A percentile compares a stretch with the other conserved stretches of the same genome.
These are phyloP conservation scores for Nemania serpens DNA, from an alignment of 2,329 filamentous ascomycete genomes.

Conservation along the genomic window DNA sequence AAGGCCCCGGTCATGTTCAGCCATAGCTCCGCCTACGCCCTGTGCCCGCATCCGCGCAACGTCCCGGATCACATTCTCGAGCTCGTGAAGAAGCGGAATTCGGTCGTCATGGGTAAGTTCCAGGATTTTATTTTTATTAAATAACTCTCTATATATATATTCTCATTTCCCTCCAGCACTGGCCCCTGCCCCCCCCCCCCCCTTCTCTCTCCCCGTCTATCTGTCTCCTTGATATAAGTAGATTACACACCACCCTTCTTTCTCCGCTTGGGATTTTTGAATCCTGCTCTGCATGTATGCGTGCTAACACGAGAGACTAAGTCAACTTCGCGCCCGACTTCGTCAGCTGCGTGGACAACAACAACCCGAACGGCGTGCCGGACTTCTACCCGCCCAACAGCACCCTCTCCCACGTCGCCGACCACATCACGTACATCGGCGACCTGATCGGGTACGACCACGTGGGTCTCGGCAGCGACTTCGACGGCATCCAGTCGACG, in stretches of 20 bases:
- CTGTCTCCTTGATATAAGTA: no score
- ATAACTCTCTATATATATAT: no score
- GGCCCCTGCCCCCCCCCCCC: neutral
- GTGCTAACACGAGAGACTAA: conserved; percentile 3
- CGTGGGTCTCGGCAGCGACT: conserved; percentile 88
- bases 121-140: no score
- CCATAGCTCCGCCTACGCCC: conserved; percentile 78
- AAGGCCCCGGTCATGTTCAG: conserved; percentile 85
- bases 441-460: conserved; percentile 82
- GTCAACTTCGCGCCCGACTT: conserved; percentile 87
- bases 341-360: conserved; percentile 71
- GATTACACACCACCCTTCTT: no score
- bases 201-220: neutral
- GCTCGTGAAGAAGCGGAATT: conserved; percentile 72
- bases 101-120: conserved; percentile 72
- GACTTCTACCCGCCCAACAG: conserved; percentile 69
- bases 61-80: conserved; percentile 83
- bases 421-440: conserved; percentile 83
- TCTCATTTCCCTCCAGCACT: no score
- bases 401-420: conserved; percentile 76
- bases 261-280: no score
- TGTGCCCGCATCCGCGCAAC: conserved; percentile 90
- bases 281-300: no score
- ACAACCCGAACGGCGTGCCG: conserved; percentile 67
- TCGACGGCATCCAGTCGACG: conserved; percentile 73